Conservation (phyloP, 805 yeast species). For the Teunomyces lycoperdinae region DNA sequence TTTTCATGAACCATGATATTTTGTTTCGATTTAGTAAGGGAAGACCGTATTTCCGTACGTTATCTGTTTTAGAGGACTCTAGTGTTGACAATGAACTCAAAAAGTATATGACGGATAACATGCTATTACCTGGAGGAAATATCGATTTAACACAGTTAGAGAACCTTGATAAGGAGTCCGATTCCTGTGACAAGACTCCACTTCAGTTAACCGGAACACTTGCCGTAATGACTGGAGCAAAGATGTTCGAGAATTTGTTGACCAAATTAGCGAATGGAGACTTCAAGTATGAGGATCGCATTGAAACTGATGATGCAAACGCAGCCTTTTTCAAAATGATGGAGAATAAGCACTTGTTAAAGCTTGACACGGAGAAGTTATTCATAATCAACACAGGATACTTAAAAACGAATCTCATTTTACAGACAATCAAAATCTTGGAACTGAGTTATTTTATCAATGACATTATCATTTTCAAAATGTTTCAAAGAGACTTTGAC, state of each 20-base stretch:
- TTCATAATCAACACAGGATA: constrained; percentile 33
- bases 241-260: constrained; percentile 10
- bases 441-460: constrained; percentile 19
- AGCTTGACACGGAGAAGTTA: constrained; percentile 16
- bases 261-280: constrained; percentile 11
- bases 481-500: neutral
- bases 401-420: constrained; percentile 29
- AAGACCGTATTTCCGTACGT: constrained; percentile 15
- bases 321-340: constrained; percentile 7
- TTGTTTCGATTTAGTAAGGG: constrained; percentile 18
- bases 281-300: constrained; percentile 2
- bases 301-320: constrained; percentile 2
- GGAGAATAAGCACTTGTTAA: constrained; percentile 3
- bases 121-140: constrained; percentile 18
- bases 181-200: neutral
- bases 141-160: constrained; percentile 5
- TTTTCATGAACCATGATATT: constrained; percentile 14
- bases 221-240: neutral
- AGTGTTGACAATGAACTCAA: constrained; percentile 13
- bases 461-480: constrained; percentile 32
- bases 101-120: constrained; percentile 7
- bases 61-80: constrained; percentile 6
- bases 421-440: constrained; percentile 24
- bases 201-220: neutral
- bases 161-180: neutral